Base-by-base conservation (phyloP, 2,329 filamentous ascomycete species). In the Aspergillaceae sp. region DNA sequence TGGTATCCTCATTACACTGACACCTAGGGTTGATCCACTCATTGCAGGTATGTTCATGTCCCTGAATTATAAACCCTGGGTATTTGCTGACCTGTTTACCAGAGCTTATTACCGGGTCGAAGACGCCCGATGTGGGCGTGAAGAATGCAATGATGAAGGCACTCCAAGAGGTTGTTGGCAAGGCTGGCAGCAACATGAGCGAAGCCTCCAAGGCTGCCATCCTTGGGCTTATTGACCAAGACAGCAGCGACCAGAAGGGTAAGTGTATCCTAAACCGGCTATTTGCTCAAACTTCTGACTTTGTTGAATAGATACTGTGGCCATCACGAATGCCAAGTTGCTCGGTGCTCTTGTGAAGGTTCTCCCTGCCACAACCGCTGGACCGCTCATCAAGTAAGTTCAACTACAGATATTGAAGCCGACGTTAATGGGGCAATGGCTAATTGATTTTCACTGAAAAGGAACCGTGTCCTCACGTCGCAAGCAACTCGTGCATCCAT, bases 141-240 rank as follows among this genome's bases (percentile, higher is more conserved):
- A 87, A 82, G 68, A 92, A 86, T 54, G 92, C 92, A 29, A 98
- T 98, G 92, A 77, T 98, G 59, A 95, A 94, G 73, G 92, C 92
- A 3, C 71, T 98, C 40, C 96, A 94, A 62, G 91, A 97, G 62
- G 92, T 98, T 29, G 84, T 98, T 50, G 91, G 87, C 74, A 95
- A 95, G 69, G 91, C 90, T 11, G 92, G 92, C 45, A 77, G 77
- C 48, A 96, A 91, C 68, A 98, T 98, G 92, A 90, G 87, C 57
- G 92, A 97, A 59, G 73, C 83, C 26, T 96, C 91, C 41, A 83
- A 90, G 46, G 79, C 82, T 49, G 83, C 90, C n/a, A 88, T 98
- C 28, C 74, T 98, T 42, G 79, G 80, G 38, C 75, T 98, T 42
- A 96, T 98, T 59, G 92, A 97, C 64, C 82, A 82, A 55, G 89